phyloP scores from a whole-genome alignment of 139 green algal genomes.

The Closterium sp. region DNA sequence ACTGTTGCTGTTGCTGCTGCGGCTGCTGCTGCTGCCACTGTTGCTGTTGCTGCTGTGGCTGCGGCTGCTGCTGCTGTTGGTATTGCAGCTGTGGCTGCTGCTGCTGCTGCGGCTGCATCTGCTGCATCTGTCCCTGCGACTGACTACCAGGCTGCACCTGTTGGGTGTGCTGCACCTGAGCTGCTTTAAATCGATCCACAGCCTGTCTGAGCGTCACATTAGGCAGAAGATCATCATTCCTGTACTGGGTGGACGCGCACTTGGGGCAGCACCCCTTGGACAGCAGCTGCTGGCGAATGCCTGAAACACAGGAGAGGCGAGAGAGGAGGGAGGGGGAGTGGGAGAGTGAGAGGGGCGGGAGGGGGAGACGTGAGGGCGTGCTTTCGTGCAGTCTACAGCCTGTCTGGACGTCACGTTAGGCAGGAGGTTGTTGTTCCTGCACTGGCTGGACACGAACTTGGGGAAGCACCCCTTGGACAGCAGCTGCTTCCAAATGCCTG shows the following conservation, averaged over 20 bases:
- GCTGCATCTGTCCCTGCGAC: not conserved
- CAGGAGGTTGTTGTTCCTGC: not conserved
- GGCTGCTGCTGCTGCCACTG: too few relatives aligned
- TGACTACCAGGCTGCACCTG: constrained; percentile 1
- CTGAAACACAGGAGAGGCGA: constrained; percentile 24
- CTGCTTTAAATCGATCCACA: constrained; percentile 45
- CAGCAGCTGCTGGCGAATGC: constrained; percentile 52
- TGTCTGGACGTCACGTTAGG: not conserved
- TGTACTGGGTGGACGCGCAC: constrained; percentile 36
- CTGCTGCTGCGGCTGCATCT: not conserved
- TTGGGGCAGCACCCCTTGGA: constrained; percentile 50
- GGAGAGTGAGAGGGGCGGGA: not conserved
- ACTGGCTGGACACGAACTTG: not conserved
- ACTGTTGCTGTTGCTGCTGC: too few relatives aligned
- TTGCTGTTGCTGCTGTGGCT: not conserved
- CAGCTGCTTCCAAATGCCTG: not conserved
- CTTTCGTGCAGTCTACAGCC: not conserved
- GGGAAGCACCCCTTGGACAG: not conserved
- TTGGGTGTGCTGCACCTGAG: constrained; percentile 14
- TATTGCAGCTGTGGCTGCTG: not conserved
- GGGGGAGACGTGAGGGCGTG: too few relatives aligned
- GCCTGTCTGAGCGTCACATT: constrained; percentile 53
- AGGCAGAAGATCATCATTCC: constrained; percentile 53
- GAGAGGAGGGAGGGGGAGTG: not conserved
- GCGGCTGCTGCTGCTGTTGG: not conserved